phyloP scores from a whole-genome alignment of 768 basidiomycete genomes.

The Lactifluus hygrophoroides region DNA sequence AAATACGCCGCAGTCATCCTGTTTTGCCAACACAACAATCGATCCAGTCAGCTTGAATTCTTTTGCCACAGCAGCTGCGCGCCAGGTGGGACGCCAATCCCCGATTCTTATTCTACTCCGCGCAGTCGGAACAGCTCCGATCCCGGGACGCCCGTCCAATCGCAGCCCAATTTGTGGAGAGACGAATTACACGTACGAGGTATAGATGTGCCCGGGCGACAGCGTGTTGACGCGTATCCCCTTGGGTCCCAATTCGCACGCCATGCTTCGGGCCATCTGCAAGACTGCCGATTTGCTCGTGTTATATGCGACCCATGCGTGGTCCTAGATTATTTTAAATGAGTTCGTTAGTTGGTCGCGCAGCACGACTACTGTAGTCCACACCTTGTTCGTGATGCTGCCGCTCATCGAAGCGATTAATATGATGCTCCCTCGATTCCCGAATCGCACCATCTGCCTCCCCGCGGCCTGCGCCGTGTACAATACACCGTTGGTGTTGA shows the following conservation, averaged over 20 bases:
- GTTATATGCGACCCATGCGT: slow-evolving; percentile 72
- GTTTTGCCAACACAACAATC: not conserved
- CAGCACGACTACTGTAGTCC: slow-evolving; percentile 1
- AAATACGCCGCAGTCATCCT: slow-evolving; percentile 73
- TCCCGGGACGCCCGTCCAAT: not conserved
- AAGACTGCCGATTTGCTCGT: slow-evolving; percentile 69
- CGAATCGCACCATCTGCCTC: slow-evolving; percentile 30
- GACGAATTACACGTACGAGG: slow-evolving; percentile 27
- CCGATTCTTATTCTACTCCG: not conserved
- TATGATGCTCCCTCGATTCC: slow-evolving; percentile 33
- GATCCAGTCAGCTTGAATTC: not conserved
- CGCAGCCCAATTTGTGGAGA: too few species aligned
- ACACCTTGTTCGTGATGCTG: slow-evolving; percentile 56
- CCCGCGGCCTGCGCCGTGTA: slow-evolving; percentile 32
- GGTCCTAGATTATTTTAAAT: too few species aligned
- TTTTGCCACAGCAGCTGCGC: not conserved
- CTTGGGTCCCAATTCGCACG: slow-evolving; percentile 62
- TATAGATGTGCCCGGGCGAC: slow-evolving; percentile 72
- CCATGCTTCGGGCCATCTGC: slow-evolving; percentile 78
- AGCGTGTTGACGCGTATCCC: slow-evolving; percentile 67
- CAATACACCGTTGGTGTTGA: slow-evolving; percentile 44
- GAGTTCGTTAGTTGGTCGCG: not conserved
- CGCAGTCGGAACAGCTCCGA: slow-evolving; percentile 7
- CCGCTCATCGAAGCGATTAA: slow-evolving; percentile 39
- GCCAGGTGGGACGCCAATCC: not conserved